phyloP scores from a whole-genome alignment of 495 filamentous ascomycete genomes.

The Xylaria grammica region DNA sequence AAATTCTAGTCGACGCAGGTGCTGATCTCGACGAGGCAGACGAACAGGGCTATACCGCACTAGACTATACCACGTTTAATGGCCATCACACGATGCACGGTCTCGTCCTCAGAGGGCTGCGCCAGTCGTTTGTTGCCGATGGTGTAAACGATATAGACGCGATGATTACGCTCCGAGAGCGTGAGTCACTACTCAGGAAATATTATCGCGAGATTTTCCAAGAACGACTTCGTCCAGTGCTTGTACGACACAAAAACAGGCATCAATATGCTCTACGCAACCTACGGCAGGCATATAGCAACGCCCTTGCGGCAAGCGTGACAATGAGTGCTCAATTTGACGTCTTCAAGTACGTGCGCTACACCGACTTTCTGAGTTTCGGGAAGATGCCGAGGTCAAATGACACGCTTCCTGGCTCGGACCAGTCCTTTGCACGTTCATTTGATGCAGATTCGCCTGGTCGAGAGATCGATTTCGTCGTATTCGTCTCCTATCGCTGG shows the following conservation, averaged over 20 bases:
- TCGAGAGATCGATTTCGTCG: background rate
- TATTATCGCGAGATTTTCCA: conserved; percentile 41
- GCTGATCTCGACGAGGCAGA: conserved; percentile 24
- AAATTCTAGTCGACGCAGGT: conserved; percentile 32
- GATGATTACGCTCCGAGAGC: conserved; percentile 11
- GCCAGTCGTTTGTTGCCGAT: conserved; percentile 28
- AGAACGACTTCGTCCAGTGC: conserved; percentile 33
- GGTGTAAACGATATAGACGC: conserved; percentile 23
- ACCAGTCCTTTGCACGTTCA: background rate
- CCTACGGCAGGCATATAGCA: background rate
- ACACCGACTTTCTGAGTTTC: background rate
- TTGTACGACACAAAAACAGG: background rate
- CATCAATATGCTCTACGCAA: background rate
- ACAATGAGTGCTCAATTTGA: background rate
- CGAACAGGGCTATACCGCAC: conserved; percentile 37
- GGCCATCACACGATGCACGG: conserved; percentile 23
- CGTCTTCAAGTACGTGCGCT: background rate
- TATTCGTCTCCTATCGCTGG: background rate
- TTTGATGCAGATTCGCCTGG: background rate
- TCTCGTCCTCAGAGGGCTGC: too few relatives aligned
- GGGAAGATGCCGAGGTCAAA: background rate
- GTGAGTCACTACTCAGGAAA: too few relatives aligned
- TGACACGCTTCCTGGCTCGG: too few relatives aligned
- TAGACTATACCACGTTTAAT: conserved; percentile 37
- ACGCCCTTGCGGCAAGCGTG: background rate